Conservation (phyloP, 2,329 filamentous ascomycete species). For the Metarhizium brunneum region DNA sequence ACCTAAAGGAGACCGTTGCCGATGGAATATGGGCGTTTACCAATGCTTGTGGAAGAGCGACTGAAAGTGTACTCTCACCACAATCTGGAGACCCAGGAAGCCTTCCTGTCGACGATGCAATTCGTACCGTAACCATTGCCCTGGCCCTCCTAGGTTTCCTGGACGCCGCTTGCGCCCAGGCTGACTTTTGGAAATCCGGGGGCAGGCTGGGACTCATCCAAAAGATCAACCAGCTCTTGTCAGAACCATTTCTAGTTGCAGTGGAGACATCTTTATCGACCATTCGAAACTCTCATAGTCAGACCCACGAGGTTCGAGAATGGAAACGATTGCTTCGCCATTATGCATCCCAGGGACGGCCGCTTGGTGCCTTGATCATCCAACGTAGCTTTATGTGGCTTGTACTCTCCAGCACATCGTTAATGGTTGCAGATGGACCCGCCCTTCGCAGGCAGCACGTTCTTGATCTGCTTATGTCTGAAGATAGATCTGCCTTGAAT, state of each 20-base stretch:
- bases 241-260: conserved; percentile 74
- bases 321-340: conserved; percentile 83
- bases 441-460: conserved; percentile 53
- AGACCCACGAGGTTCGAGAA: conserved; percentile 60
- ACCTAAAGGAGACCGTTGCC: conserved; percentile 56
- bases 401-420: conserved; percentile 67
- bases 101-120: conserved; percentile 55
- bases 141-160: conserved; percentile 87
- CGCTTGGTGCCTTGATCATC: conserved; percentile 83
- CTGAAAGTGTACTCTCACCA: conserved; percentile 43
- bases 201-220: conserved; percentile 68
- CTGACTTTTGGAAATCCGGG: conserved; percentile 69
- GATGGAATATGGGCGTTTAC: conserved; percentile 65
- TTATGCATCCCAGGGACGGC: conserved; percentile 70
- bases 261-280: conserved; percentile 87
- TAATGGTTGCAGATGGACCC: conserved; percentile 57
- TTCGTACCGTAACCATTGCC: conserved; percentile 64
- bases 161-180: conserved; percentile 67
- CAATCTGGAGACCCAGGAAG: conserved; percentile 46
- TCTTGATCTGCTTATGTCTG: conserved; percentile 63
- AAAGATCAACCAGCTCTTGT: conserved; percentile 62
- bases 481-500: conserved; percentile 35
- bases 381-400: conserved; percentile 84
- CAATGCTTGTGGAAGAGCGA: conserved; percentile 55
- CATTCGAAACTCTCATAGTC: conserved; percentile 67